These are phyloP conservation scores for Eucalyptus curtisii DNA, from an alignment of 345 rosid genomes.

Conservation along the genomic window DNA sequence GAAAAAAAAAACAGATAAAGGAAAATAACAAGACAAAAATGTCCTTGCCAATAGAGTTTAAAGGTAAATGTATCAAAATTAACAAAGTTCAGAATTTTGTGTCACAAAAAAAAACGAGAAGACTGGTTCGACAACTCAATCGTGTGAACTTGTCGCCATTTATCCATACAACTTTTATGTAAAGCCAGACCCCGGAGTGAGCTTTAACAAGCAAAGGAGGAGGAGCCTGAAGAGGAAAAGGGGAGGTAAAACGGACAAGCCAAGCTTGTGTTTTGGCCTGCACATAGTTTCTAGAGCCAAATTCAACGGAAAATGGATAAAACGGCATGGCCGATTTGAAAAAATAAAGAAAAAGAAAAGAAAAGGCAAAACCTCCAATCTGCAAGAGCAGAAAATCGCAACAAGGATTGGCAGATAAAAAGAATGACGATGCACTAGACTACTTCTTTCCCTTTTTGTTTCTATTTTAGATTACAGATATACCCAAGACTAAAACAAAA, in stretches of 20 bases:
- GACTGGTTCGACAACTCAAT: neutral
- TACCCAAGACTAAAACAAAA: neutral
- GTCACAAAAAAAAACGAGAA: neutral
- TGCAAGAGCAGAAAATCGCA: neutral
- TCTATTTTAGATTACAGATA: neutral
- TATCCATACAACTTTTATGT: neutral
- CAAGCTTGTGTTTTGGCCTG: neutral
- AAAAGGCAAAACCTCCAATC: neutral
- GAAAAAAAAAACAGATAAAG: too few relatives aligned
- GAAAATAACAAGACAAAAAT: too few relatives aligned
- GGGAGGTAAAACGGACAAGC: neutral
- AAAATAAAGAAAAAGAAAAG: neutral
- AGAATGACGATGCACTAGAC: neutral
- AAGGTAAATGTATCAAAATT: accelerated
- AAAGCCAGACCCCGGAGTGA: neutral
- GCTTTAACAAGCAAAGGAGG: neutral
- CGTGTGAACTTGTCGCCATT: neutral
- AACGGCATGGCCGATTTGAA: neutral
- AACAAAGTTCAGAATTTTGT: accelerated
- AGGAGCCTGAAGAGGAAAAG: neutral
- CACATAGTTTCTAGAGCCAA: neutral
- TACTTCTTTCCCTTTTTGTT: neutral
- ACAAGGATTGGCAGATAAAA: neutral
- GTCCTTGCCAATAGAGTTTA: accelerated
- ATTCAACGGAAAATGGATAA: neutral